These are phyloP conservation scores for Onygenales sp. DNA, from an alignment of 2,329 filamentous ascomycete species.

Conservation along the genomic window DNA sequence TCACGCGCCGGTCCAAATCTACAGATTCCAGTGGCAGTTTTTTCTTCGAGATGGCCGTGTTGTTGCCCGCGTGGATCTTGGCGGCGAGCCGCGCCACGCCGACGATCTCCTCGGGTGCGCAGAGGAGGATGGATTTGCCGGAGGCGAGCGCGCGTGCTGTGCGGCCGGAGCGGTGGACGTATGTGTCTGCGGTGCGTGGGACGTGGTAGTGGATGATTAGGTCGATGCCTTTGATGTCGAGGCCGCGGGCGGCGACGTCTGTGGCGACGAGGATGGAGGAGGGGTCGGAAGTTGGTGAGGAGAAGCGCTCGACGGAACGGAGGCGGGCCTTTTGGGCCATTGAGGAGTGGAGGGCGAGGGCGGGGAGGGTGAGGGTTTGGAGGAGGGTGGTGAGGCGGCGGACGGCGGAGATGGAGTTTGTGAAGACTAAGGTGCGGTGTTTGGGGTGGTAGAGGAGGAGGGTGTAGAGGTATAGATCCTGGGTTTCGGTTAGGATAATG, in stretches of 20 bases:
- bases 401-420: conserved; percentile 90
- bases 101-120: conserved; percentile 80
- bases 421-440: conserved; percentile 78
- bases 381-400: conserved; percentile 77
- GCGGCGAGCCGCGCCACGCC: conserved; percentile 74
- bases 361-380: conserved; percentile 68
- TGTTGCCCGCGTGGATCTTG: conserved; percentile 65
- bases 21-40: conserved; percentile 63
- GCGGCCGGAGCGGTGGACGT: conserved; percentile 90
- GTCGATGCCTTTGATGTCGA: conserved; percentile 86
- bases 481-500: conserved; percentile 4
- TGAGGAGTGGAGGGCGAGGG: conserved; percentile 74
- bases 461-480: conserved; percentile 89
- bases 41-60: conserved; percentile 33
- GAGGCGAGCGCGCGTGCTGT: conserved; percentile 73
- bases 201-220: conserved; percentile 93
- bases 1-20: conserved; percentile 72
- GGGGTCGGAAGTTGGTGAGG: conserved; percentile 45
- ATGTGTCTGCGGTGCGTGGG: conserved; percentile 80
- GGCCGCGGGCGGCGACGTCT: conserved; percentile 83
- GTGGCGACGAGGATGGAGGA: conserved; percentile 75
- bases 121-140: conserved; percentile 79
- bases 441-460: conserved; percentile 74
- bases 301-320: conserved; percentile 86
- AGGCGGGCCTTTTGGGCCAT: conserved; percentile 95